phyloP scores from a whole-genome alignment of 1,284 basidiomycete species.

The Megacollybia platyphylla region DNA sequence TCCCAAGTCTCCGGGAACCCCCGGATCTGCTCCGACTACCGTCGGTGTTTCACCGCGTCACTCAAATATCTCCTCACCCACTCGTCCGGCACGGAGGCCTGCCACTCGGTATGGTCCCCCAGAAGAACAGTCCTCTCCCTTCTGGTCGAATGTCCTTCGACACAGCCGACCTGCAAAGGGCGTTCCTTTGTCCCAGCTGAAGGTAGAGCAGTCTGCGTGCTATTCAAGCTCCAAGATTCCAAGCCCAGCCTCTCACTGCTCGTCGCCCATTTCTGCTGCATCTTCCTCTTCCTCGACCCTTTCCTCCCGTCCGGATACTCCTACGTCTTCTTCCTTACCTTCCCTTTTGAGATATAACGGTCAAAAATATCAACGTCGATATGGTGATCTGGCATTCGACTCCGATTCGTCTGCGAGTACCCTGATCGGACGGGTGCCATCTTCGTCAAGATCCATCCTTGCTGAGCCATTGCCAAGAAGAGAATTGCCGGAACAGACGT shows the following conservation, averaged over 20 bases:
- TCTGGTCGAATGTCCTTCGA: constrained; percentile 19
- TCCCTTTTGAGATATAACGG: background rate
- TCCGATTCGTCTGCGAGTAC: background rate
- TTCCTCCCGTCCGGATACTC: background rate
- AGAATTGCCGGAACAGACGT: too few relatives aligned
- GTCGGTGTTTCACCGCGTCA: background rate
- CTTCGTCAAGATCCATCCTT: constrained; percentile 23
- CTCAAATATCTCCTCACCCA: background rate
- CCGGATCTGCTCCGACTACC: background rate
- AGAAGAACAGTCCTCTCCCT: constrained; percentile 11
- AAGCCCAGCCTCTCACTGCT: background rate
- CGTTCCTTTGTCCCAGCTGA: background rate
- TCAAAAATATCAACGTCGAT: background rate
- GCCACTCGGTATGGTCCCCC: background rate
- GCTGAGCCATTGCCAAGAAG: constrained; percentile 9
- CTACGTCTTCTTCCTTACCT: background rate
- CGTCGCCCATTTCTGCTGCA: background rate
- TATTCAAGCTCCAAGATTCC: background rate
- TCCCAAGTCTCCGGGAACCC: background rate
- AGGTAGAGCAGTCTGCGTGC: background rate
- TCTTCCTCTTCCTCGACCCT: background rate
- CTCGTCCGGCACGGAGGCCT: background rate
- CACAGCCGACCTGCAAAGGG: constrained; percentile 13
- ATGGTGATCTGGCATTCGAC: background rate
- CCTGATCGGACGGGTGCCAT: background rate